Conservation (phyloP, 352 stramenopile species). For the Paralagenidium karlingii region DNA sequence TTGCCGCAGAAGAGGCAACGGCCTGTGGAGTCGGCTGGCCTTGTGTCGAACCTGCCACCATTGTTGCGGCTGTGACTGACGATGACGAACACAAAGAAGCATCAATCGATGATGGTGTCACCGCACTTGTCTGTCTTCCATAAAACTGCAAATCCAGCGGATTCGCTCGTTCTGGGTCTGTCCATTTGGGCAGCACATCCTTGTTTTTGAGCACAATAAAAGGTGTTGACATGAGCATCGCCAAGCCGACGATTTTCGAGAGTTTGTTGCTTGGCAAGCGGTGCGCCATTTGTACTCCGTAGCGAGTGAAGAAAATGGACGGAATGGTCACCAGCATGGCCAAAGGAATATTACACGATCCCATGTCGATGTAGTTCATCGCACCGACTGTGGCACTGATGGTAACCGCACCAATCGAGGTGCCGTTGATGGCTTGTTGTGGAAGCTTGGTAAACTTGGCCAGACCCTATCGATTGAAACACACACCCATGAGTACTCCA, state of each 20-base stretch:
- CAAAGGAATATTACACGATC: conserved; percentile 66
- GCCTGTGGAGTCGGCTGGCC: no score
- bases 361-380: conserved; percentile 54
- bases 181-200: conserved; percentile 64
- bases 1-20: no score
- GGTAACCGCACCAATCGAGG: conserved; percentile 66
- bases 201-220: conserved; percentile 80
- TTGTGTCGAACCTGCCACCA: no score
- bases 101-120: not conserved
- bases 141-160: conserved; percentile 75
- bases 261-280: conserved; percentile 59
- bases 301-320: conserved; percentile 61
- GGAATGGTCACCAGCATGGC: conserved; percentile 58
- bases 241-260: conserved; percentile 55
- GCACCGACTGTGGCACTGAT: conserved; percentile 49
- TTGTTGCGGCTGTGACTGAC: no score
- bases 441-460: conserved; percentile 67
- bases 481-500: not conserved
- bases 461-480: conserved; percentile 26
- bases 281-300: conserved; percentile 67
- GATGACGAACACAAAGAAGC: no score
- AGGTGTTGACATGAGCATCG: conserved; percentile 67
- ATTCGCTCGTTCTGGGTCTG: conserved; percentile 15
- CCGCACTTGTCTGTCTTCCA: conserved; percentile 4
- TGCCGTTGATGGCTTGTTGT: conserved; percentile 77